These are phyloP conservation scores for Ramalina intermedia DNA, from an alignment of 495 filamentous ascomycete genomes.

Conservation along the genomic window DNA sequence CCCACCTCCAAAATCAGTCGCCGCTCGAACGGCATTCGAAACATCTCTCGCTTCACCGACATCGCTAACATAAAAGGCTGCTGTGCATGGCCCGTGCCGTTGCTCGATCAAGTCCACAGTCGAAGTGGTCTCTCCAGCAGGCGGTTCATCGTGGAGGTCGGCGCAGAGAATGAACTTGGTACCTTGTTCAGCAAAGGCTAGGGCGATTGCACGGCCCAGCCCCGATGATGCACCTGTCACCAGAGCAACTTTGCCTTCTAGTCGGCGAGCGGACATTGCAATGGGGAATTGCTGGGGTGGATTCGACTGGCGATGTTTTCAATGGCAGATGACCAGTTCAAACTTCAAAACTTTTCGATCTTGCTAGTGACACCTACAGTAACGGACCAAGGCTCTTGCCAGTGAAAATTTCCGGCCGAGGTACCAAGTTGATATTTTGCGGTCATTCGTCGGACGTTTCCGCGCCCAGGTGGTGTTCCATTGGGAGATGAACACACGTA, in stretches of 20 bases:
- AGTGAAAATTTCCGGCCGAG: too few species aligned
- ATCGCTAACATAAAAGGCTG: conserved; percentile 31
- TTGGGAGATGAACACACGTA: too few species aligned
- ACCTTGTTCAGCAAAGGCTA: conserved; percentile 28
- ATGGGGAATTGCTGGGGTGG: not conserved
- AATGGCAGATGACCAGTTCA: not conserved
- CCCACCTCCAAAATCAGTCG: conserved; percentile 25
- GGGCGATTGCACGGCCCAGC: conserved; percentile 25
- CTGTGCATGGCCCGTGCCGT: conserved; percentile 21
- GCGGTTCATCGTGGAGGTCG: conserved; percentile 19
- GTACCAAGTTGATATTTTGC: too few species aligned
- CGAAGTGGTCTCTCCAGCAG: not conserved
- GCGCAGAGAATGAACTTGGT: conserved; percentile 31
- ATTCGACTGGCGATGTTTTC: not conserved
- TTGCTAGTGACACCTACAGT: too few species aligned
- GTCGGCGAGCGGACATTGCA: not conserved
- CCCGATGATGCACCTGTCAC: conserved; percentile 36
- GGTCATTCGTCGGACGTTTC: too few species aligned
- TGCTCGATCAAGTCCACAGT: conserved; percentile 27
- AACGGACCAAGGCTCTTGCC: too few species aligned
- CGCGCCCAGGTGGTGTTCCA: too few species aligned
- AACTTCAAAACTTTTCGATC: too few species aligned
- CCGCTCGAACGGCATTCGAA: conserved; percentile 18
- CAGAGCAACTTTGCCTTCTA: conserved; percentile 28
- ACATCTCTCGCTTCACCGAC: conserved; percentile 26